Percentiles rank a stretch among this genome's conserved stretches.
Evolutionary conservation across 2,329 filamentous ascomycete genomes (phyloP).

Genomic region (Colletotrichum musae): DNA sequence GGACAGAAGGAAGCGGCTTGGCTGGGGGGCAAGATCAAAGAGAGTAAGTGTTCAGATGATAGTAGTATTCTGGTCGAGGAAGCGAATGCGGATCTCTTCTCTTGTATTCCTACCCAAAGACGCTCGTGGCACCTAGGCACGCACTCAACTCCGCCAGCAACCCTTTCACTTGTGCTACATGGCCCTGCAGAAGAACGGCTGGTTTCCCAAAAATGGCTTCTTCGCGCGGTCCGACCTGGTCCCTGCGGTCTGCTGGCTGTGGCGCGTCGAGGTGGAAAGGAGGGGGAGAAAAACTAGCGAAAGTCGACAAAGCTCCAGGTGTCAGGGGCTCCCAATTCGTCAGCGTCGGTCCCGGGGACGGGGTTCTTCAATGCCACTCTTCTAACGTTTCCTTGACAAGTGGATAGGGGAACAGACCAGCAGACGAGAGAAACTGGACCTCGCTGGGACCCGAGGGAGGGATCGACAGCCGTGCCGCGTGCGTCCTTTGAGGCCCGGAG

Average conservation of each 20-base stretch:
- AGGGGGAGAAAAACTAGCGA: conserved; percentile 14
- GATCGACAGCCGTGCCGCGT: conserved; percentile 4
- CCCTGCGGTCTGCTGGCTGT: conserved; percentile 5
- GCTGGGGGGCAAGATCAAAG: conserved; percentile 18
- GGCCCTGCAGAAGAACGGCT: conserved; percentile 20
- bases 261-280: background rate
- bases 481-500: background rate
- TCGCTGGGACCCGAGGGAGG: background rate
- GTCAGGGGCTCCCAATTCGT: conserved; percentile 3
- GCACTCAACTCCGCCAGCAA: conserved; percentile 19
- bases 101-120: conserved; percentile 17
- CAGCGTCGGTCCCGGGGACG: conserved; percentile 2
- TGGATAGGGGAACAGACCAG: background rate
- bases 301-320: background rate
- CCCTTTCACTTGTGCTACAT: conserved; percentile 14
- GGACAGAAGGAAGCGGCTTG: conserved; percentile 10
- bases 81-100: conserved; percentile 22
- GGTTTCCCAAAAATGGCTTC: conserved; percentile 7
- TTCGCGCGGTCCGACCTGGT: conserved; percentile 14
- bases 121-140: conserved; percentile 28
- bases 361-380: background rate
- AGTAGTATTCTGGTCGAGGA: conserved; percentile 13
- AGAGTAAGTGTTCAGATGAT: background rate
- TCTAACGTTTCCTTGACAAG: conserved; percentile 20
- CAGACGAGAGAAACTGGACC: background rate